Evolutionary conservation across 2,329 filamentous ascomycete species (phyloP), one percentile per base, ranked within the genome.

Genomic region (Fusarium solani-melongenae): DNA sequence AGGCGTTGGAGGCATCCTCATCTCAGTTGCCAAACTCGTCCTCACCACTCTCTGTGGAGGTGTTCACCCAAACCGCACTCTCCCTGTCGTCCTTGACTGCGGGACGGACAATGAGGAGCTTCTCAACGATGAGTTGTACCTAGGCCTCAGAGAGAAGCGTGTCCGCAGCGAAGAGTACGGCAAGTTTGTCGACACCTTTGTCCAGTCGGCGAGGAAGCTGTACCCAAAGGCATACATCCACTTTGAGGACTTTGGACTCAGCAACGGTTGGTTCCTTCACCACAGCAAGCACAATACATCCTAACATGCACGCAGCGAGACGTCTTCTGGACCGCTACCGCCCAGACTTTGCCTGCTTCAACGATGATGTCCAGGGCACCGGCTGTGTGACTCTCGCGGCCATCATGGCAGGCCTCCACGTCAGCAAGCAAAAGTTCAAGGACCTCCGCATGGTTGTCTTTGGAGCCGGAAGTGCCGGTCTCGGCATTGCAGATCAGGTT

Each of bases 361-460:
- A 97, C 77, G 95, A 97, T 67, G 94, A 97, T 80, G 91, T 97
- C 0, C 94, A 97, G 81, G 95, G 94, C 2, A 97, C 95, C 0
- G 95, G 94, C 0, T 96, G 93, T 67, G 94, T 97, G 1, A 96
- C 95, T 0, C 87, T 97, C 0, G 94, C 94, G 0, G 94, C 93
- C 1, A 92, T 97, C 71, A 91, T 94, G 85, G 90, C 94, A 0
- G 94, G 90, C 0, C 84, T 95, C 9, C 90, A 93, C 68, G 91
- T 96, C 9, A 91, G 87, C 69, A 87, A 90, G 4, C 83, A 92
- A 62, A 89, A 92, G 61, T 84, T 97, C 44, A 83, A 85, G 10
- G 93, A 97, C 67, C 82, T 93, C 15, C 88, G 92, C 33, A 86
- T 96, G 66, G 88, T 97, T 1, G 84, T 96, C 36, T 97, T 95